Evolutionary conservation across 257 asterid genomes (phyloP), one percentile per base, ranked within the genome.

Genomic region (Nicotiana knightiana): DNA sequence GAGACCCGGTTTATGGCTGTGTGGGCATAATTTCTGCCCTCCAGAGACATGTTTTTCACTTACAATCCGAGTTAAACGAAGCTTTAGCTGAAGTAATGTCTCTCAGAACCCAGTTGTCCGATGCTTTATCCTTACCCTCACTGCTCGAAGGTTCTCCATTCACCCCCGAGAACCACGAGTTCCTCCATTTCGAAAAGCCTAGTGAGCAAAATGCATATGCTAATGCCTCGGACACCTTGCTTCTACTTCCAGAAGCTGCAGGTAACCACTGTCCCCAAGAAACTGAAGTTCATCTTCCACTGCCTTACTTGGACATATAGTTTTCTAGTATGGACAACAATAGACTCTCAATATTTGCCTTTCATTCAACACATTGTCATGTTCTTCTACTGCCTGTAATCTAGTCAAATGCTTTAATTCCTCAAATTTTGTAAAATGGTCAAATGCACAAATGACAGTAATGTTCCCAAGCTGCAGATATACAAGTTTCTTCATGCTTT

Each of bases 1-100:
- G 81, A 51, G 86, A 90, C 63, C 91, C 93, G 0, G 86, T 86
- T 4, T 88, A 90, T 26, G 93, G 93, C 62, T 86, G 89, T 55
- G 87, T 88, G 6, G 85, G 87, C 6, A 65, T 86, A 32, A 85
- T 90, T 51, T 80, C 91, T 0, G 65, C 87, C 48, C 88, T 89
- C 67, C 93, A 88, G 68, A 86, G 67, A 39, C 86, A 65, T 11
- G 67, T 89, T 9, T 18, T 85, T 46, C 86, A 77, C 79, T 66
- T 89, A 67, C 91, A 88, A 64, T 71, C 86, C 16, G 83, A 86
- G 81, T 73, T 90, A 67, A 85, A 87, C 48, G 82, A 85, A 78
- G 88, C 85, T 82, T 67, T 82, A 17, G 88, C 87, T 73, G 84
- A 87, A 80, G 80, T 81, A 30, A 32, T 83, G 78, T 81, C 84